Conservation (phyloP, 2,329 filamentous ascomycete species). For the Fusarium coffeatum region DNA sequence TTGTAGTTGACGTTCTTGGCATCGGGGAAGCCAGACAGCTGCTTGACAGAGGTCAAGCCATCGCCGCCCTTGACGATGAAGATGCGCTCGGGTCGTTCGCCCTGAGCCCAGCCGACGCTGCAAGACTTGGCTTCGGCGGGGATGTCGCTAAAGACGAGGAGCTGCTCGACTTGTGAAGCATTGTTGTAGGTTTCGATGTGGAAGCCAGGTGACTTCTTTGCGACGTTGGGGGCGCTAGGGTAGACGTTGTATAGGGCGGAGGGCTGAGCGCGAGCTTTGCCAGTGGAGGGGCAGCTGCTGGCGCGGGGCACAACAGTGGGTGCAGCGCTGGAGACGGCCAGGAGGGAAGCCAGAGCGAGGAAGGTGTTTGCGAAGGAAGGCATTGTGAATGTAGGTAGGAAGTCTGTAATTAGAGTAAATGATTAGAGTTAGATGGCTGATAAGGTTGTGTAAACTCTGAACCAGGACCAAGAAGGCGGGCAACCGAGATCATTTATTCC, state of each 20-base stretch:
- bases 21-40: constrained; percentile 45
- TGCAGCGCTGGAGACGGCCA: constrained; percentile 22
- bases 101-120: constrained; percentile 51
- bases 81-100: constrained; percentile 52
- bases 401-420: background rate
- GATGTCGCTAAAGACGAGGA: constrained; percentile 49
- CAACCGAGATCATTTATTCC: constrained; percentile 19
- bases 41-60: constrained; percentile 41
- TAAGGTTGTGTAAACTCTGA: background rate
- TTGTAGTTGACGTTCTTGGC: constrained; percentile 35
- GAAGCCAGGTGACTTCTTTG: constrained; percentile 27
- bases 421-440: constrained; percentile 1
- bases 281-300: constrained; percentile 16
- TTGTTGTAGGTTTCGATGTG: constrained; percentile 45
- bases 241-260: constrained; percentile 36
- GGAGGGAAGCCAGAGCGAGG: constrained; percentile 18
- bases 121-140: constrained; percentile 47
- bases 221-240: constrained; percentile 29
- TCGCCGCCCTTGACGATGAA: constrained; percentile 51
- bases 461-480: background rate
- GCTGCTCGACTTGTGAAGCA: constrained; percentile 47
- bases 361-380: constrained; percentile 16
- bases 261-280: constrained; percentile 10
- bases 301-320: constrained; percentile 24
- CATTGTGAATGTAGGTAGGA: constrained; percentile 5